Evolutionary conservation across 1,139 yeast species (phyloP), one percentile per base, ranked within the genome.

Genomic region (Nakaseomyces nivariensis): DNA sequence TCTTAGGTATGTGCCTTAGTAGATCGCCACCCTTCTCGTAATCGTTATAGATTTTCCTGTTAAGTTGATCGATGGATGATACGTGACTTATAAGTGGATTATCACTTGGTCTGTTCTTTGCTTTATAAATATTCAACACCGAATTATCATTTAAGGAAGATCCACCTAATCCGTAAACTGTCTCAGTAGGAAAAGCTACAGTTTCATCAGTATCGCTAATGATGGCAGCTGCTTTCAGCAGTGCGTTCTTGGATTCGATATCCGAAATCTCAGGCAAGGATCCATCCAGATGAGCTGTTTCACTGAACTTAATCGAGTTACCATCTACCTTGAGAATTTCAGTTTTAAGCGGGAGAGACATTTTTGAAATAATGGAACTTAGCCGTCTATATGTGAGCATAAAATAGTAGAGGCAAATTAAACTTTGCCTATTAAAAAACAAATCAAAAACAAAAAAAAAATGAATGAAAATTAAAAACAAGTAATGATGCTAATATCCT

Each of bases 161-260:
- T 0, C 95, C 98, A 0, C 96, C 98, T 2, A 92, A 73, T 0
- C 98, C 98, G 64, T 92, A 92, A 0, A 92, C 98, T 0, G 98
- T 92, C 63, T 92, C 98, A 0, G 98, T 88, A 3, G 98, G 98
- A 61, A 92, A 90, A 0, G 94, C 97, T 13, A 92, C 89, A 0
- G 82, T 88, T 31, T 79, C 70, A 36, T 72, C 65, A 0, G 86
- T 72, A 3, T 67, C 64, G 17, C 70, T 67, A 9, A 87, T 67
- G 32, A 81, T 72, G 2, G 67, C 55, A 0, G 90, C 85, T 3
- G 95, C 96, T 33, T 71, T 66, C 8, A 67, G 52, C 2, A 88
- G 67, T 53, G 78, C 78, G 6, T 56, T 51, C 53, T 71, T 67
- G 0, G 94, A 82, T 43, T 65, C 68, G 10, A 69, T 57, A 59